Percentiles rank a stretch among this genome's conserved stretches.
Evolutionary conservation across 2,329 filamentous ascomycete species (phyloP).

Genomic region (Thielaviopsis euricoi): DNA sequence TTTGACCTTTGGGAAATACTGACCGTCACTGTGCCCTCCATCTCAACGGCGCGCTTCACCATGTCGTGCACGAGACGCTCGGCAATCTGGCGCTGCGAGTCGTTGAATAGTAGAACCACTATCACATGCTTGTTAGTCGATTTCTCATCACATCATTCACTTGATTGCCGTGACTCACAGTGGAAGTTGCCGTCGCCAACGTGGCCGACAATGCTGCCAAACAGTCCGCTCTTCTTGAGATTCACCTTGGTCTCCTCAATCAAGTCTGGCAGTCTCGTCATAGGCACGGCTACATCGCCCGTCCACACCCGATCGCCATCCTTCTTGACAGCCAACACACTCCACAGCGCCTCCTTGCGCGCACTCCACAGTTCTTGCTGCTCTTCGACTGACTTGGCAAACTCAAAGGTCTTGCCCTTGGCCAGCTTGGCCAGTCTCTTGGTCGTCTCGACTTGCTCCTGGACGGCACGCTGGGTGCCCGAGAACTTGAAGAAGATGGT

Average conservation of each 20-base stretch:
- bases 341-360: conserved; percentile 72
- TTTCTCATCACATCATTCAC: background rate
- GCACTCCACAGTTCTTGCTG: conserved; percentile 68
- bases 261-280: conserved; percentile 54
- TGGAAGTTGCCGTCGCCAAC: conserved; percentile 72
- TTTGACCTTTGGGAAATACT: conserved; percentile 14
- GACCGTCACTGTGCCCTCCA: conserved; percentile 69
- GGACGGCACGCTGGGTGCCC: conserved; percentile 52
- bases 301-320: conserved; percentile 65
- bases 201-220: conserved; percentile 46
- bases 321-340: conserved; percentile 50
- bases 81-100: conserved; percentile 48
- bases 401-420: conserved; percentile 57
- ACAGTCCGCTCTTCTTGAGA: conserved; percentile 26
- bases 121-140: background rate
- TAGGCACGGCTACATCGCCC: conserved; percentile 71
- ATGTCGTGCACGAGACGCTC: conserved; percentile 63
- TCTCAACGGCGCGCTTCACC: conserved; percentile 71
- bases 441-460: conserved; percentile 61
- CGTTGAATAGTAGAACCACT: conserved; percentile 43
- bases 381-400: conserved; percentile 54
- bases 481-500: conserved; percentile 78
- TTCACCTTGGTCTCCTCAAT: conserved; percentile 53
- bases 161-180: conserved; percentile 20
- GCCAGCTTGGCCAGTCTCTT: conserved; percentile 42